Percentiles rank a stretch among this genome's conserved stretches.
These are phyloP conservation scores for Tephrocybe sp. DNA, from an alignment of 768 basidiomycete genomes.

Conservation along the genomic window DNA sequence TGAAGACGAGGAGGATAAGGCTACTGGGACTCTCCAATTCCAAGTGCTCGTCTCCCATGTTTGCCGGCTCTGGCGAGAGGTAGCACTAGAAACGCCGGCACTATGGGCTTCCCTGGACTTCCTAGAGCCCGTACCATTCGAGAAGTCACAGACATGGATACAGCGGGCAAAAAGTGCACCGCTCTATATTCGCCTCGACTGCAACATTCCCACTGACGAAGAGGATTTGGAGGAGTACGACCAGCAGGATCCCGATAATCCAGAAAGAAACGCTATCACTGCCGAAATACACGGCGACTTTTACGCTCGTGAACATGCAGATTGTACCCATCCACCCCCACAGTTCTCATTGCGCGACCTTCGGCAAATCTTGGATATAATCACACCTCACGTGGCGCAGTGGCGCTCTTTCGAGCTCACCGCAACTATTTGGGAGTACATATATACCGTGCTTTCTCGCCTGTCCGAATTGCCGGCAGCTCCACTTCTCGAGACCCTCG, in stretches of 20 bases:
- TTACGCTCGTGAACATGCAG: constrained; percentile 20
- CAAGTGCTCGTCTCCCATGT: constrained; percentile 60
- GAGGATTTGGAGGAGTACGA: constrained; percentile 22
- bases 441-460: constrained; percentile 39
- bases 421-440: constrained; percentile 45
- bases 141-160: constrained; percentile 43
- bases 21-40: constrained; percentile 31
- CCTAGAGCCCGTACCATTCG: constrained; percentile 37
- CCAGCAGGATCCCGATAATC: background rate
- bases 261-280: background rate
- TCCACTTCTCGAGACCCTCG: constrained; percentile 50
- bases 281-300: constrained; percentile 8
- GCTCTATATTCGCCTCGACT: constrained; percentile 51
- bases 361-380: constrained; percentile 34
- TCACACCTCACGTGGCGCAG: constrained; percentile 51
- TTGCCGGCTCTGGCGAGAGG: constrained; percentile 56
- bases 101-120: constrained; percentile 56
- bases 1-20: constrained; percentile 15
- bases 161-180: constrained; percentile 53
- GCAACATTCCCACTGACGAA: constrained; percentile 25
- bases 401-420: constrained; percentile 52
- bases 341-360: constrained; percentile 34
- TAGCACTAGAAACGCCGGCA: constrained; percentile 48
- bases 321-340: constrained; percentile 16
- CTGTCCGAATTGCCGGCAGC: constrained; percentile 46